Evolutionary conservation across 345 rosid genomes (phyloP).

Genomic region (Pugionium cornutum): DNA sequence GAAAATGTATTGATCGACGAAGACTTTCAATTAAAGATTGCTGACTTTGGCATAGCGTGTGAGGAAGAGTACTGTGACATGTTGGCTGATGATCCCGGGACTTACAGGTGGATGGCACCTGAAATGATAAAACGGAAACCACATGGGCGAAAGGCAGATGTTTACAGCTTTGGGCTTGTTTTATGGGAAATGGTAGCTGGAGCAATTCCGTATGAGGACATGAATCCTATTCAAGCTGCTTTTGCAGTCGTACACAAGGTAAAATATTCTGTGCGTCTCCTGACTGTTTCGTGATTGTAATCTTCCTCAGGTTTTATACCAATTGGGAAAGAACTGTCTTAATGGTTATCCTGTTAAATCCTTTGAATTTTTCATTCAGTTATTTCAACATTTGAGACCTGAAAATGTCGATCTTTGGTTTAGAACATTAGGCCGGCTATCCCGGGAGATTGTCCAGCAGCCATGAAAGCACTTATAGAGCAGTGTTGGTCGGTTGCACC

Average conservation of each 20-base stretch:
- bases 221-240: conserved; percentile 99
- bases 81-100: conserved; percentile 94
- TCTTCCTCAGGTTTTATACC: not conserved
- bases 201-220: conserved; percentile 85
- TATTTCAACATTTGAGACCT: conserved; percentile 20
- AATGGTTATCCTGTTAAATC: conserved; percentile 5
- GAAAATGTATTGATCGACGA: conserved; percentile 79
- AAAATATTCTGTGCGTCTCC: not conserved
- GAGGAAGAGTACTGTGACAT: conserved; percentile 80
- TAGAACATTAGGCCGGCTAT: conserved; percentile 85
- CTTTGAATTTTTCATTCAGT: not conserved
- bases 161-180: conserved; percentile 91
- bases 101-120: conserved; percentile 99
- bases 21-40: conserved; percentile 75
- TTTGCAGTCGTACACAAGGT: conserved; percentile 98
- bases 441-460: conserved; percentile 64
- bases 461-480: conserved; percentile 87
- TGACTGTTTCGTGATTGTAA: not conserved
- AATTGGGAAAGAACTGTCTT: not conserved
- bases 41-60: conserved; percentile 98
- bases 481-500: conserved; percentile 91
- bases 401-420: conserved; percentile 12
- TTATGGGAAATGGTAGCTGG: conserved; percentile 98
- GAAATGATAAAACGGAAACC: conserved; percentile 95
- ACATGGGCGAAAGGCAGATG: conserved; percentile 84